Evolutionary conservation across 345 rosid species (phyloP).

Genomic region (Populus pruinosa): DNA sequence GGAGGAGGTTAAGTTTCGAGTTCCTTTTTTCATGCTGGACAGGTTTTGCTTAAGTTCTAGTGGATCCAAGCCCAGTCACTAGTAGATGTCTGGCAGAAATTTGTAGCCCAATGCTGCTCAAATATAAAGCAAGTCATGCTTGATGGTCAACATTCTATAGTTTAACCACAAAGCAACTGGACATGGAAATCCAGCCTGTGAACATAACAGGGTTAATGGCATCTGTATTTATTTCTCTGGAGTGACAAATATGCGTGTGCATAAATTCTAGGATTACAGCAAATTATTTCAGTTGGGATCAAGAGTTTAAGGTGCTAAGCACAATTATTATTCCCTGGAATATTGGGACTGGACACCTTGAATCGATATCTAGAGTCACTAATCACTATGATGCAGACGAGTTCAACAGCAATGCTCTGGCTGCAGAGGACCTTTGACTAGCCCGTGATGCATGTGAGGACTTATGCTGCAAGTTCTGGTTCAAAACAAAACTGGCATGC

Average conservation of each 20-base stretch:
- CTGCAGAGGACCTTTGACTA: background rate
- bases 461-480: background rate
- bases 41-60: background rate
- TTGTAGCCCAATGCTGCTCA: background rate
- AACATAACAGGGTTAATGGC: no score
- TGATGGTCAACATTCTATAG: background rate
- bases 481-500: background rate
- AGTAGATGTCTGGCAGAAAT: background rate
- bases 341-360: background rate
- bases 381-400: background rate
- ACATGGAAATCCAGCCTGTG: no score
- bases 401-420: background rate
- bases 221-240: no score
- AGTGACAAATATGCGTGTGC: no score
- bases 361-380: background rate
- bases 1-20: background rate
- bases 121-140: background rate
- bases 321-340: background rate
- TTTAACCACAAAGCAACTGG: no score
- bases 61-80: background rate
- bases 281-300: no score
- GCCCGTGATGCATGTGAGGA: background rate
- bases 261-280: no score
- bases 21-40: background rate
- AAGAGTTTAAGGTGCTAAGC: no score